Conservation (phyloP, 2,329 filamentous ascomycete genomes). For the Hansfordia pulvinata region DNA sequence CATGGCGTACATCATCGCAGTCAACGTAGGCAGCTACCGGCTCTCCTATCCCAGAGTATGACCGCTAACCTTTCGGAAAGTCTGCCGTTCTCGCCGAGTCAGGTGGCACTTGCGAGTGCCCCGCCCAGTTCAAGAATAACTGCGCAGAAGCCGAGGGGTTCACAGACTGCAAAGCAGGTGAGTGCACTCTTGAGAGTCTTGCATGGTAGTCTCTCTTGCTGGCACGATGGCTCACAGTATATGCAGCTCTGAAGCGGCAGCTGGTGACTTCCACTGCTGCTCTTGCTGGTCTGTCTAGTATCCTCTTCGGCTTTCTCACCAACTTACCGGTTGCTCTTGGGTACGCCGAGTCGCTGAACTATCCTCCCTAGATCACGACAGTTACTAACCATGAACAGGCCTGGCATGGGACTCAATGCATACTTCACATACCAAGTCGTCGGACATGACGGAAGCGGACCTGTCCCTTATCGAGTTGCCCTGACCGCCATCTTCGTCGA, state of each 20-base stretch:
- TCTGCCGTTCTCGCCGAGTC: slow-evolving; percentile 59
- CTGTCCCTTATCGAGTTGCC: slow-evolving; percentile 43
- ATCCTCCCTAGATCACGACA: slow-evolving; percentile 1
- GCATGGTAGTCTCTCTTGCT: too few relatives aligned
- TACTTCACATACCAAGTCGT: slow-evolving; percentile 58
- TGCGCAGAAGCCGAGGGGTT: slow-evolving; percentile 35
- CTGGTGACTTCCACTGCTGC: slow-evolving; percentile 76
- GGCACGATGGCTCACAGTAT: too few relatives aligned
- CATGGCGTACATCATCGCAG: slow-evolving; percentile 77
- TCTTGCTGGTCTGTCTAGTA: slow-evolving; percentile 59
- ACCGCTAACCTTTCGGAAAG: slow-evolving; percentile 22
- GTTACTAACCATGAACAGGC: slow-evolving; percentile 22
- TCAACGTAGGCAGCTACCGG: slow-evolving; percentile 33
- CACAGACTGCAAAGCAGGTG: slow-evolving; percentile 31
- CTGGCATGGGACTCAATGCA: slow-evolving; percentile 54
- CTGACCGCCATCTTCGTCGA: slow-evolving; percentile 52
- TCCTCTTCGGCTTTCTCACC: slow-evolving; percentile 67
- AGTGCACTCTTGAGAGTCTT: too few relatives aligned
- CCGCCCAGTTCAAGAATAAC: slow-evolving; percentile 21
- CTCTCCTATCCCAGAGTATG: neutral
- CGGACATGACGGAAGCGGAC: slow-evolving; percentile 41
- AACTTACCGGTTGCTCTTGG: slow-evolving; percentile 68
- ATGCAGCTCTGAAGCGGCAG: slow-evolving; percentile 52
- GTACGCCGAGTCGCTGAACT: slow-evolving; percentile 32
- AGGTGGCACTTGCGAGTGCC: slow-evolving; percentile 64